A percentile compares a stretch with the other conserved stretches of the same genome.
Evolutionary conservation across 768 basidiomycete species (phyloP).

Genomic region (Mycena latifolia): DNA sequence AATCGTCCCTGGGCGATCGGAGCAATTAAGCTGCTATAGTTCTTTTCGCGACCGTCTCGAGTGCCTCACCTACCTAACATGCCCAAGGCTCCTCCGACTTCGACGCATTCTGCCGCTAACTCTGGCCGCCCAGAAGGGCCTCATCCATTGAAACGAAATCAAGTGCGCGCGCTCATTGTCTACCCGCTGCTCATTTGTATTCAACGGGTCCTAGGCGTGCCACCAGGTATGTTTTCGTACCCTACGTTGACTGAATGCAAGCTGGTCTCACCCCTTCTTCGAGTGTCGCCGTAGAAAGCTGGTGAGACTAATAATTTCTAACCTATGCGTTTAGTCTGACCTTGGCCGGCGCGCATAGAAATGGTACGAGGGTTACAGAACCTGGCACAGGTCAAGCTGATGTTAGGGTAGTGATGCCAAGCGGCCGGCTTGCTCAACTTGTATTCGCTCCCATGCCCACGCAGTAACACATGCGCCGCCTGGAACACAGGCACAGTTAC

Average conservation of each 20-base stretch:
- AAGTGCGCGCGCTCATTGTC: conserved; percentile 47
- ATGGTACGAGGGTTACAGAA: conserved; percentile 64
- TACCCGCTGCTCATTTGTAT: background rate
- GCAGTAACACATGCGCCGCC: conserved; percentile 72
- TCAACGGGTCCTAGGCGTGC: conserved; percentile 55
- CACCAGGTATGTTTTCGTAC: conserved; percentile 56
- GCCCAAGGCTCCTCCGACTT: conserved; percentile 51
- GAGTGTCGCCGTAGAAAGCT: conserved; percentile 82
- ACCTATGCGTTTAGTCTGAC: conserved; percentile 32
- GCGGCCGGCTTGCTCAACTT: conserved; percentile 78
- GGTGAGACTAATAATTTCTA: conserved; percentile 46
- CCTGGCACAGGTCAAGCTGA: conserved; percentile 8
- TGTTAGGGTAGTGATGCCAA: conserved; percentile 70
- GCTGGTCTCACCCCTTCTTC: conserved; percentile 34
- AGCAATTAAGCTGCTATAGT: too few species aligned
- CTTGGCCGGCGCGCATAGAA: conserved; percentile 53
- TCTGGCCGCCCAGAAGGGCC: conserved; percentile 57
- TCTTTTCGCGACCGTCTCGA: too few species aligned
- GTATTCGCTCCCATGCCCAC: conserved; percentile 80
- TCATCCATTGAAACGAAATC: conserved; percentile 57
- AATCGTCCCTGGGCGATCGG: too few species aligned
- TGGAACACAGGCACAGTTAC: conserved; percentile 57
- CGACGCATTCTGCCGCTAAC: conserved; percentile 41
- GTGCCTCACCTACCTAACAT: too few species aligned
- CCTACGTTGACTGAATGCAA: conserved; percentile 11